Evolutionary conservation across 2,329 filamentous ascomycete genomes (phyloP).

Genomic region (Epichloe scottii): DNA sequence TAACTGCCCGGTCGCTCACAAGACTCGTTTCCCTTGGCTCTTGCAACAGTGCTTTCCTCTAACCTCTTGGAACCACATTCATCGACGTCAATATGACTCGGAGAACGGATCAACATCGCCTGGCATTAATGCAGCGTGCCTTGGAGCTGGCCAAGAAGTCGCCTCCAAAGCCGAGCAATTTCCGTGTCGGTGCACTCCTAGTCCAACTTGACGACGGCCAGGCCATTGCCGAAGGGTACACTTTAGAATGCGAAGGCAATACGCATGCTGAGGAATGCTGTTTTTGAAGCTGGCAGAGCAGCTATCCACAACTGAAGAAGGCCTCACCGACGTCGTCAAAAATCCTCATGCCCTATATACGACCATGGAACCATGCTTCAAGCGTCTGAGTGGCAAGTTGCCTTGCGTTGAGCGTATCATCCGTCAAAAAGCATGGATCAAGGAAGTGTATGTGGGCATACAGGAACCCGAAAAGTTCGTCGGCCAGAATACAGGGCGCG

Average conservation of each 20-base stretch:
- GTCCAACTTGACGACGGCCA: constrained; percentile 36
- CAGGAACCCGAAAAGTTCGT: constrained; percentile 87
- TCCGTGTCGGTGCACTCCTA: constrained; percentile 86
- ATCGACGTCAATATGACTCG: constrained; percentile 10
- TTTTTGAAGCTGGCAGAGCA: constrained; percentile 56
- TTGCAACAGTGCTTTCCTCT: neutral
- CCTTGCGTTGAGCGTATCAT: constrained; percentile 74
- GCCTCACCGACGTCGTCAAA: constrained; percentile 30
- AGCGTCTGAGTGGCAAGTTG: constrained; percentile 60
- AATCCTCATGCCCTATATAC: constrained; percentile 56
- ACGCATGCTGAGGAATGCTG: constrained; percentile 95
- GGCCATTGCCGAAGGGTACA: constrained; percentile 75
- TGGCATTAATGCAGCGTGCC: constrained; percentile 51
- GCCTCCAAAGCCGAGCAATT: constrained; percentile 81
- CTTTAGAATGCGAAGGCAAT: constrained; percentile 80
- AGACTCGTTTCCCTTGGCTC: neutral
- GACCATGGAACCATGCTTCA: constrained; percentile 78
- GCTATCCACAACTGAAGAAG: constrained; percentile 38
- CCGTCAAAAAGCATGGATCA: constrained; percentile 46
- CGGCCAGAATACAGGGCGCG: constrained; percentile 62
- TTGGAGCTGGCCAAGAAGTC: constrained; percentile 67
- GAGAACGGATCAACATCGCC: constrained; percentile 27
- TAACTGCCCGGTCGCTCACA: neutral
- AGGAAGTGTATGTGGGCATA: constrained; percentile 75
- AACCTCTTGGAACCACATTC: neutral